Evolutionary conservation across 129 eudicot genomes (phyloP).

Genomic region (Escallonia herrerae): DNA sequence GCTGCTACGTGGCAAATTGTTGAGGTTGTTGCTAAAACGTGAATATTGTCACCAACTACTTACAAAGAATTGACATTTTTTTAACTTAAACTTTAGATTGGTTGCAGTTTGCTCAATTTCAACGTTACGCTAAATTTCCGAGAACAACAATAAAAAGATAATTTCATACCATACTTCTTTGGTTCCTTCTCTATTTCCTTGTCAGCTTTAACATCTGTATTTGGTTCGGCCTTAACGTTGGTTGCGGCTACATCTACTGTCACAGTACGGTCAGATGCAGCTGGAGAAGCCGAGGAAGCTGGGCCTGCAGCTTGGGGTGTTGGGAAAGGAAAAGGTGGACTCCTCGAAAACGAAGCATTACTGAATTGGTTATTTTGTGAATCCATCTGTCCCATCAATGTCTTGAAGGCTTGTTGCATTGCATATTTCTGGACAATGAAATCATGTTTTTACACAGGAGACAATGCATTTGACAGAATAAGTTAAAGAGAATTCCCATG

Average conservation of each 20-base stretch:
- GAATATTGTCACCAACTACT: too few relatives aligned
- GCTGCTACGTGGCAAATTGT: too few relatives aligned
- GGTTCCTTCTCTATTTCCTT: conserved; percentile 43
- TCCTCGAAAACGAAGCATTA: conserved; percentile 56
- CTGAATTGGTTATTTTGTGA: conserved; percentile 75
- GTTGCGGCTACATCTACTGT: conserved; percentile 68
- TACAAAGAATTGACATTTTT: too few relatives aligned
- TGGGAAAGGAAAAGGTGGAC: conserved; percentile 67
- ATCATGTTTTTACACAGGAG: neutral
- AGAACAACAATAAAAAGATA: too few relatives aligned
- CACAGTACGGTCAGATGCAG: conserved; percentile 44
- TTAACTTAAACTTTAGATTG: too few relatives aligned
- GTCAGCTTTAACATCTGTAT: conserved; percentile 35
- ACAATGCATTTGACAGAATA: neutral
- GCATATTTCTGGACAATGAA: conserved; percentile 70
- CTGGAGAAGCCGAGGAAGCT: conserved; percentile 33
- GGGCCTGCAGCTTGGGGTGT: conserved; percentile 28
- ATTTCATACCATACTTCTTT: conserved; percentile 55
- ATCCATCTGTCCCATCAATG: conserved; percentile 81
- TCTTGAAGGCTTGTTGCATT: conserved; percentile 94
- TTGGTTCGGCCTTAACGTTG: conserved; percentile 48
- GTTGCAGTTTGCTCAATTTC: too few relatives aligned
- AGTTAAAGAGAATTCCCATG: neutral
- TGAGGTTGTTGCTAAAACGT: too few relatives aligned
- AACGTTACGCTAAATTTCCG: too few relatives aligned